Percentiles rank a stretch among this genome's conserved stretches.
phyloP scores from a whole-genome alignment of 352 stramenopile species.

The Globisporangium abappressorium region DNA sequence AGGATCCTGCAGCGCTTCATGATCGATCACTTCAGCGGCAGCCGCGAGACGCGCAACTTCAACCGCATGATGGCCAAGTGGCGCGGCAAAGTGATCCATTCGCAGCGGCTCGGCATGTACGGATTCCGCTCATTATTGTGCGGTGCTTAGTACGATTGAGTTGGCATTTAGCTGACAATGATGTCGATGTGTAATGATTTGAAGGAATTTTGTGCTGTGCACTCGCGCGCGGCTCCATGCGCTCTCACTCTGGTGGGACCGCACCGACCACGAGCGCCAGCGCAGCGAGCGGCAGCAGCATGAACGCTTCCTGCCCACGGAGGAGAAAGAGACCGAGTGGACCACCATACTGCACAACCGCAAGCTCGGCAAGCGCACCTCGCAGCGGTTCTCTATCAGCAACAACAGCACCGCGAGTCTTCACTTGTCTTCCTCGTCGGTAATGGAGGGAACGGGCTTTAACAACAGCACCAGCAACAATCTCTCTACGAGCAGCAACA shows the following conservation, averaged over 20 bases:
- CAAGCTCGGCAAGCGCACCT: constrained; percentile 12
- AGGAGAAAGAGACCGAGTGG: constrained; percentile 39
- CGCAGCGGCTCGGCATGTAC: constrained; percentile 48
- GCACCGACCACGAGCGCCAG: constrained; percentile 63
- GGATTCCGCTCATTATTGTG: not conserved
- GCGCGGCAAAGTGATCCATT: constrained; percentile 68
- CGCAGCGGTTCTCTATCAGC: not conserved
- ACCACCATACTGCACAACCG: constrained; percentile 15
- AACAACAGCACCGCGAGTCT: constrained; percentile 6
- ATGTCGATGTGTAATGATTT: too few species aligned
- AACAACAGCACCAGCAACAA: not conserved
- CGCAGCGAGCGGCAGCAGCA: constrained; percentile 47
- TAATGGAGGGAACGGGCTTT: not conserved
- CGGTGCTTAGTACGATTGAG: too few species aligned
- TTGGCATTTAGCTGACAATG: too few species aligned
- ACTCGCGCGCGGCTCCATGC: constrained; percentile 50
- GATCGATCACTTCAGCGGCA: constrained; percentile 50
- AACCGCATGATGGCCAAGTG: constrained; percentile 74
- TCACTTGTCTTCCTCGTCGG: constrained; percentile 2
- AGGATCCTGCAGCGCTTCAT: constrained; percentile 54
- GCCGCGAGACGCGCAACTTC: constrained; percentile 64
- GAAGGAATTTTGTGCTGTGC: constrained; percentile 42
- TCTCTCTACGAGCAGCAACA: not conserved
- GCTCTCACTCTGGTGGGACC: constrained; percentile 64
- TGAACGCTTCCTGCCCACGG: constrained; percentile 25